Base-by-base conservation (phyloP, 805 yeast species). In the Pichia ethanolica region DNA sequence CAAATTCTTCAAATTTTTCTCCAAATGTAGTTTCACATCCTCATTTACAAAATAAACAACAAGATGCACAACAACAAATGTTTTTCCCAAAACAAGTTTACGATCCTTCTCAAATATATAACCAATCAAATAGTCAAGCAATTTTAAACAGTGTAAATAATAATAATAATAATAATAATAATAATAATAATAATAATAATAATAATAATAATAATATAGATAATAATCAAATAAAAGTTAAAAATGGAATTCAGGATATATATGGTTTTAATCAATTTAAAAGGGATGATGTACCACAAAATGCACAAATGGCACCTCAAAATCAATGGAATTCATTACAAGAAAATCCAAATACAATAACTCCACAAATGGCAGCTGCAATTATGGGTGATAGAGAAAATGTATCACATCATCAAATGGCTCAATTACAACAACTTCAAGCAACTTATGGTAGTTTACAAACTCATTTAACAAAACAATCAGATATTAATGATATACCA, bases 391-490 rank as follows among this genome's bases (percentile, higher is more conserved):
- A 32, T 40, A 33, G 44, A n/a, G 43, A 35, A 13, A 46, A 39
- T 35, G 48, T 38, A 25, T 39, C 44, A 33, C 48, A 44, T 11
- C 46, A 28, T n/a, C 55, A 55, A 39, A 30, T 55, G 35, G 47
- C 47, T 7, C 51, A 49, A 12, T 40, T 63, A 14, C 59, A 61
- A 41, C 66, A 63, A 44, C 48, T 63, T 25, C 66, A 62, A 46
- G 60, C 61, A 25, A 61, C 67, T 2, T 63, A 63, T 48, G 66
- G 67, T 7, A 58, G 53, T 28, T 44, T 62, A 10, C 65, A 63
- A 40, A 58, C 45, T 34, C 59, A 59, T 43, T 51, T 61, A 6
- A 48, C 55, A 27, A 49, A 53, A 34, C 63, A 59, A 40, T 42
- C 7, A 25, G 45, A 43, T 11, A 12, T 7, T 27, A 39, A 43